These are phyloP conservation scores for Adansonia gregorii DNA, from an alignment of 441 rosid species.

Conservation along the genomic window DNA sequence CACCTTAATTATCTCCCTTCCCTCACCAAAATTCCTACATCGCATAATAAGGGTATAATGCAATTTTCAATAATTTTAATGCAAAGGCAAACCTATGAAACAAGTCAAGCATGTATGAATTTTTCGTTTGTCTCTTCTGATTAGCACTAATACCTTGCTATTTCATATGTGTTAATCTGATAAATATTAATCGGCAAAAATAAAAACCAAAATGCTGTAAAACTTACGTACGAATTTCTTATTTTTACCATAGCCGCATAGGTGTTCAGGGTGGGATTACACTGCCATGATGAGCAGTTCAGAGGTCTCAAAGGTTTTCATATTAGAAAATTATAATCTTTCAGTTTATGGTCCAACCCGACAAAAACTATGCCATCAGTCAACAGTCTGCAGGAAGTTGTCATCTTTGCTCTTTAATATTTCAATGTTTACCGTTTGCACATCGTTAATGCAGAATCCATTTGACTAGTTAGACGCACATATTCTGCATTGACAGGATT, in stretches of 20 bases:
- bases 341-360: not conserved
- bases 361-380: not conserved
- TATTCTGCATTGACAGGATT: not conserved
- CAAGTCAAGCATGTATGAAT: not conserved
- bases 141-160: not conserved
- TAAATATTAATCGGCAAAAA: not conserved
- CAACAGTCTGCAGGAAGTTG: not conserved
- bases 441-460: not conserved
- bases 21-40: conserved; percentile 6
- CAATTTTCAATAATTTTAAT: not conserved
- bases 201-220: not conserved
- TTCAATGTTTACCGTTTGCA: not conserved
- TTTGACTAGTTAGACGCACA: not conserved
- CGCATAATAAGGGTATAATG: conserved; percentile 10
- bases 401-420: not conserved
- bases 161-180: not conserved
- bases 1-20: not conserved
- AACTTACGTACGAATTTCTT: not conserved
- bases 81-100: not conserved
- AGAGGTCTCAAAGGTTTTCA: not conserved
- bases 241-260: too few relatives aligned
- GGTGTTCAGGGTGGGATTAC: not conserved
- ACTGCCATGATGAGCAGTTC: not conserved
- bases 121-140: not conserved
- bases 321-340: not conserved